phyloP scores from a whole-genome alignment of 2,329 filamentous ascomycete species.

The Colletotrichum sp. region DNA sequence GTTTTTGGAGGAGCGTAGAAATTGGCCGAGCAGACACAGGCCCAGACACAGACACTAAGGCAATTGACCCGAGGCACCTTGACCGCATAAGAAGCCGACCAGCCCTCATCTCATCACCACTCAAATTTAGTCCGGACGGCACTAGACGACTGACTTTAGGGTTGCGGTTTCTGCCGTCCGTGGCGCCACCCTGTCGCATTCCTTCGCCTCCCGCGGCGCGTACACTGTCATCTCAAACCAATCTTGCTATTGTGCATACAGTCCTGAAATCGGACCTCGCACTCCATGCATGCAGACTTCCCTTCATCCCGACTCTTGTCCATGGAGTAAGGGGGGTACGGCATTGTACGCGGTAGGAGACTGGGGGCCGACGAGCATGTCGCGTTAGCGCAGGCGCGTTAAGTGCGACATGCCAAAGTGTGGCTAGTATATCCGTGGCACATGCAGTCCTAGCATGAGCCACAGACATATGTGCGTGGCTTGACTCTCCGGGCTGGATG shows the following conservation, averaged over 20 bases:
- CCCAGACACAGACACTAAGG: background rate
- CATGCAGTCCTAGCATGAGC: background rate
- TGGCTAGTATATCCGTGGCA: background rate
- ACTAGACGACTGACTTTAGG: background rate
- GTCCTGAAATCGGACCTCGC: background rate
- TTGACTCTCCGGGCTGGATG: background rate
- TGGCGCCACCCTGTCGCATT: slow-evolving; percentile 8
- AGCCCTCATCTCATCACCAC: background rate
- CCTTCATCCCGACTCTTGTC: background rate
- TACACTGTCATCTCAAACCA: background rate
- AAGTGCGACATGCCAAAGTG: background rate
- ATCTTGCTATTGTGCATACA: background rate
- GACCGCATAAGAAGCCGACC: background rate
- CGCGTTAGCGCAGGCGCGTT: slow-evolving; percentile 8
- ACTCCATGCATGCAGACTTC: background rate
- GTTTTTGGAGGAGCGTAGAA: background rate
- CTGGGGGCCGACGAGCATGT: background rate
- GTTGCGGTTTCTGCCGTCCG: background rate
- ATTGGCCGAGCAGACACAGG: background rate
- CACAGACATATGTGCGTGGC: background rate
- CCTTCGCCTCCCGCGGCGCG: background rate
- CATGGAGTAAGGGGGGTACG: background rate
- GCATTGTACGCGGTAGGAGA: background rate
- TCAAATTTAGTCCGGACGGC: background rate
- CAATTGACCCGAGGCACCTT: background rate